These are phyloP conservation scores for Linaria vulgaris DNA, from an alignment of 257 asterid species.

Conservation along the genomic window DNA sequence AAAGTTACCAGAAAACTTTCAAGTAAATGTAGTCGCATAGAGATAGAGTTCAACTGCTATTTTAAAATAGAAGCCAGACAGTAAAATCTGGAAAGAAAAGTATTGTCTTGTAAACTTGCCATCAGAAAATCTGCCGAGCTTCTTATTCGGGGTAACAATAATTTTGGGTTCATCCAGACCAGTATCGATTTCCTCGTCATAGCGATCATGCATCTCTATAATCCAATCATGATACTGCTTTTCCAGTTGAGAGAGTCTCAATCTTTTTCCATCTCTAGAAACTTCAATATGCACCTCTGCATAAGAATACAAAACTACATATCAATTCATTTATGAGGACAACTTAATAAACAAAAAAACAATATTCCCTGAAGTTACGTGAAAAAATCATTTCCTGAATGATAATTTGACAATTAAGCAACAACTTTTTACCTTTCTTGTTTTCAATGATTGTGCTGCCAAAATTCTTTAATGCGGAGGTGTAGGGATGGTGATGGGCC, in stretches of 20 bases:
- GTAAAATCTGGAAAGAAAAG: not conserved
- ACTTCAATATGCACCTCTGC: slow-evolving; percentile 50
- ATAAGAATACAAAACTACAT: slow-evolving; percentile 1
- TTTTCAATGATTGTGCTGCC: slow-evolving; percentile 46
- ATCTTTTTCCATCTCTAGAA: slow-evolving; percentile 41
- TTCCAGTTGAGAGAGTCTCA: slow-evolving; percentile 50
- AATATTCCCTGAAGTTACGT: too few relatives aligned
- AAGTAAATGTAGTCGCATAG: slow-evolving; percentile 13
- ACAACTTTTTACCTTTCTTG: slow-evolving; percentile 38
- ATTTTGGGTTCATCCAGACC: slow-evolving; percentile 58
- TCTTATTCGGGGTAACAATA: slow-evolving; percentile 39
- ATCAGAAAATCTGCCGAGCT: slow-evolving; percentile 44
- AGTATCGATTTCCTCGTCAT: slow-evolving; percentile 51
- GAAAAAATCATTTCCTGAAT: not conserved
- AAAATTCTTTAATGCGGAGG: slow-evolving; percentile 58
- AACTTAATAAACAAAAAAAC: slow-evolving; percentile 3
- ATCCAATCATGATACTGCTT: slow-evolving; percentile 62
- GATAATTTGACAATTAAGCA: slow-evolving; percentile 9
- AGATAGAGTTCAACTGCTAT: slow-evolving; percentile 2
- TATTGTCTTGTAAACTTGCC: slow-evolving; percentile 41
- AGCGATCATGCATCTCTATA: slow-evolving; percentile 51
- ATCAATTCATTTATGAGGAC: not conserved
- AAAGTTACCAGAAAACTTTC: slow-evolving; percentile 20
- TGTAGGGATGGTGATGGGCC: slow-evolving; percentile 61
- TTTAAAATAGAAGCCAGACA: not conserved